Evolutionary conservation across 1,284 basidiomycete species (phyloP).

Genomic region (Mycena sp.): DNA sequence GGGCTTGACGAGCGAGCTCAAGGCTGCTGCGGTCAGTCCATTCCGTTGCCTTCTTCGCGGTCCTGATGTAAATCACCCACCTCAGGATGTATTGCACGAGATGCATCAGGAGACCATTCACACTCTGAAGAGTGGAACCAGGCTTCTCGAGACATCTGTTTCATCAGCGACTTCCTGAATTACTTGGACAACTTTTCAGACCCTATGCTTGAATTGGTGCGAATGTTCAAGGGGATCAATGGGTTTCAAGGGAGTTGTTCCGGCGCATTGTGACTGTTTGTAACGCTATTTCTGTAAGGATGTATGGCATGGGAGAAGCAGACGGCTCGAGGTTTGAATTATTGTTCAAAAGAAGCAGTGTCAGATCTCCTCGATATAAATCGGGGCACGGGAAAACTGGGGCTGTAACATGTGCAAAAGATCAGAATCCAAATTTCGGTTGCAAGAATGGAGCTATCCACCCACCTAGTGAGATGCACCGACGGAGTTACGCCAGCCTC

Average conservation of each 20-base stretch:
- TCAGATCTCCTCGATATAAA: too few species aligned
- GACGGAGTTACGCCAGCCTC: not conserved
- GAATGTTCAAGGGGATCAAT: not conserved
- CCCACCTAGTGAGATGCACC: not conserved
- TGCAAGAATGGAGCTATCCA: too few species aligned
- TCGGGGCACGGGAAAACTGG: too few species aligned
- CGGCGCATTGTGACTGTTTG: not conserved
- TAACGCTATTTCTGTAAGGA: not conserved
- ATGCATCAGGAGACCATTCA: not conserved
- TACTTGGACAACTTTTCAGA: too few species aligned
- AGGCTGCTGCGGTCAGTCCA: slow-evolving; percentile 25
- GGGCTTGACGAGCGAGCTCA: slow-evolving; percentile 39
- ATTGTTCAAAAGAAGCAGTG: too few species aligned
- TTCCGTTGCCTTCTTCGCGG: not conserved
- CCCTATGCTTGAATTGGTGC: not conserved
- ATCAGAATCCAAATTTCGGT: too few species aligned
- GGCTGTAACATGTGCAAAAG: too few species aligned
- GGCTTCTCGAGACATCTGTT: not conserved
- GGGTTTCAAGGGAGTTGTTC: not conserved
- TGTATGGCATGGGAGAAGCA: not conserved
- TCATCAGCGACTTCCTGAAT: not conserved
- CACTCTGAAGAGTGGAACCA: not conserved
- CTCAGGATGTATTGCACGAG: slow-evolving; percentile 6
- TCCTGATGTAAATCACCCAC: not conserved
- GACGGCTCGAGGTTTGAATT: too few species aligned